These are phyloP conservation scores for Sugiyamaella japonica DNA, from an alignment of 1,139 yeast species.

Conservation along the genomic window DNA sequence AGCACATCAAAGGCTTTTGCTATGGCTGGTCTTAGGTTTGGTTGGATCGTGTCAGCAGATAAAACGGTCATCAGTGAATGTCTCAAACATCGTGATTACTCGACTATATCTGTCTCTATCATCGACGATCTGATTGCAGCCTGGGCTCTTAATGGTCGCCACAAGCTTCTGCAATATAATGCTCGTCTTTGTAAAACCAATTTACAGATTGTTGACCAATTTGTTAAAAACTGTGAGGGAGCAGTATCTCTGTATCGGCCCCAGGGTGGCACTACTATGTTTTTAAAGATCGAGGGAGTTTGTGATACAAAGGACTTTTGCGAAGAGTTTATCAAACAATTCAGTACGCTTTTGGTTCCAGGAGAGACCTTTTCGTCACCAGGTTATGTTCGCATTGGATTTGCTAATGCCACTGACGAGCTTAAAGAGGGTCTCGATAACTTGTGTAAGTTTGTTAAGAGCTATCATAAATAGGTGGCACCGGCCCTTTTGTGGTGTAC, in stretches of 20 bases:
- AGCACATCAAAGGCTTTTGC: constrained; percentile 59
- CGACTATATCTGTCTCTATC: constrained; percentile 52
- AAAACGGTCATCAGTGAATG: constrained; percentile 40
- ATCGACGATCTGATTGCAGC: constrained; percentile 53
- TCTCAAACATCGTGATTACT: constrained; percentile 51
- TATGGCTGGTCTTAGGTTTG: constrained; percentile 55
- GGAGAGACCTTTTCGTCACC: constrained; percentile 51
- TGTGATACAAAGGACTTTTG: constrained; percentile 44
- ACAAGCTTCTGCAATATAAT: constrained; percentile 45
- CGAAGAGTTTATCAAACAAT: constrained; percentile 42
- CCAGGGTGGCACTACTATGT: constrained; percentile 52
- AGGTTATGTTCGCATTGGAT: constrained; percentile 53
- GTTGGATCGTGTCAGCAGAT: constrained; percentile 52
- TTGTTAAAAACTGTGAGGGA: constrained; percentile 41
- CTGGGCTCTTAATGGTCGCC: constrained; percentile 45
- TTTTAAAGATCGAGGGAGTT: constrained; percentile 42
- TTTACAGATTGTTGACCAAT: constrained; percentile 42
- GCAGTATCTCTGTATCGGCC: constrained; percentile 48
- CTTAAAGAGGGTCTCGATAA: constrained; percentile 38
- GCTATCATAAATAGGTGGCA: constrained; percentile 11
- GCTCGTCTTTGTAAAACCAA: constrained; percentile 45
- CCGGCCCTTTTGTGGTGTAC: no score
- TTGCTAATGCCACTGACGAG: constrained; percentile 48
- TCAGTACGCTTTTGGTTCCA: constrained; percentile 49
- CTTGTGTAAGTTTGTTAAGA: constrained; percentile 22